Base-by-base conservation (phyloP, 768 basidiomycete species). In the Exsudoporus frostii region DNA sequence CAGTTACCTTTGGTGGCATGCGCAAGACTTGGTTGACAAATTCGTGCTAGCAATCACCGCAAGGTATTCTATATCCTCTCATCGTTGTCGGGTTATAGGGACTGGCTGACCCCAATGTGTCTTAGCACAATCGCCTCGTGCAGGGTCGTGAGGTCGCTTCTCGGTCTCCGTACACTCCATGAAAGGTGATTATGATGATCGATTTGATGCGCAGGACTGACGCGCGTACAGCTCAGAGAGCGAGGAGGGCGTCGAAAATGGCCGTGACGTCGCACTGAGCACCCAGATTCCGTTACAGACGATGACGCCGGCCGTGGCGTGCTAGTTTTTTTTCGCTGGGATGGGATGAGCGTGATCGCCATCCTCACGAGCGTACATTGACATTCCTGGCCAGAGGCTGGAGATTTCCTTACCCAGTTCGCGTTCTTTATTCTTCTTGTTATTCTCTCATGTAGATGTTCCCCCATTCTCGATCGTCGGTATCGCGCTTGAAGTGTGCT, bases 61-160 rank as follows among this genome's bases (percentile, higher is more conserved):
- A 11, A 59, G 60, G 63, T 65, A 55, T 24, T 3, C 1, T 11
- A 5, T 25, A 11, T 13, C 1, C n/a, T 34, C n/a, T 27, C 19
- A 24, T 29, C 20, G 20, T 1, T 4, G 22, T 5, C 11, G 30
- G 27, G 25, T 1, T 13, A 1, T 2, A 8, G 29, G 25, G 15
- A 17, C 20, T 37, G 19, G 33, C 45, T 40, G 9, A 40, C 24
- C 9, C 7, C 13, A 11, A 17, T 6, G 17, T n/a, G 11, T 43
- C 5, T 15, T 10, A 65, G 63, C 22, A 51, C 48, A 1, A 65
- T 59, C 11, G 60, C 50, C 10, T 61, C 56, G 5, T 55, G 43
- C 27, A 53, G 63, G 45, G 63, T 41, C 1, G 59, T 63, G 33
- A 61, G 53, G 5, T 55, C 48, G 19, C 63, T 65, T 32, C 56